Conservation (phyloP, 306 rosid genomes). For the Vicia faba region DNA sequence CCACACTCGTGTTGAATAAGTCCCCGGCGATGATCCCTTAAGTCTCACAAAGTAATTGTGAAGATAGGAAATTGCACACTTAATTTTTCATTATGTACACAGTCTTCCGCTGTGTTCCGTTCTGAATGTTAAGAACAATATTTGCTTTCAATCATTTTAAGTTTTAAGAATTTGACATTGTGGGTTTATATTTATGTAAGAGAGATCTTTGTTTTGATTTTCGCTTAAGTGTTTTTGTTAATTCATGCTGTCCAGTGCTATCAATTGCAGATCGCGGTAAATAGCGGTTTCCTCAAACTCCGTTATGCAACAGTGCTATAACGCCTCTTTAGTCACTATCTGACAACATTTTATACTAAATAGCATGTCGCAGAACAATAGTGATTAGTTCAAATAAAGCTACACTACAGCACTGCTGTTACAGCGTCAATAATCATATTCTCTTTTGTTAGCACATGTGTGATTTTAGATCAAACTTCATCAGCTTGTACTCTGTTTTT, state of each 20-base stretch:
- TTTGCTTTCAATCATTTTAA: slow-evolving; percentile 24
- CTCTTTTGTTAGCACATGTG: slow-evolving; percentile 25
- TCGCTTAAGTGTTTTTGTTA: not conserved
- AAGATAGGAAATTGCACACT: slow-evolving; percentile 8
- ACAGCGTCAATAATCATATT: not conserved
- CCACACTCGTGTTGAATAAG: not conserved
- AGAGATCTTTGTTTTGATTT: not conserved
- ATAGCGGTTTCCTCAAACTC: not conserved
- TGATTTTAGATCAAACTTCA: slow-evolving; percentile 31
- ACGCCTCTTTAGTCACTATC: not conserved
- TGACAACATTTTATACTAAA: not conserved
- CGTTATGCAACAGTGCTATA: not conserved
- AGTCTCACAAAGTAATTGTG: not conserved
- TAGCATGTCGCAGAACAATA: too few relatives aligned
- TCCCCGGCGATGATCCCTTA: slow-evolving; percentile 4
- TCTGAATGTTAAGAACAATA: not conserved
- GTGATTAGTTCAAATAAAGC: not conserved
- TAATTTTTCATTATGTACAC: not conserved
- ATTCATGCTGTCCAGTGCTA: not conserved
- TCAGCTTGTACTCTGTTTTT: slow-evolving; percentile 33
- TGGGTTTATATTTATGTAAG: slow-evolving; percentile 15
- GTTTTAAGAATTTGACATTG: slow-evolving; percentile 9
- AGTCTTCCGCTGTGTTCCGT: not conserved
- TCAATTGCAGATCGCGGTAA: not conserved
- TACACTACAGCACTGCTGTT: not conserved